Conservation (phyloP, 306 rosid genomes). For the Carpinus fangiana region DNA sequence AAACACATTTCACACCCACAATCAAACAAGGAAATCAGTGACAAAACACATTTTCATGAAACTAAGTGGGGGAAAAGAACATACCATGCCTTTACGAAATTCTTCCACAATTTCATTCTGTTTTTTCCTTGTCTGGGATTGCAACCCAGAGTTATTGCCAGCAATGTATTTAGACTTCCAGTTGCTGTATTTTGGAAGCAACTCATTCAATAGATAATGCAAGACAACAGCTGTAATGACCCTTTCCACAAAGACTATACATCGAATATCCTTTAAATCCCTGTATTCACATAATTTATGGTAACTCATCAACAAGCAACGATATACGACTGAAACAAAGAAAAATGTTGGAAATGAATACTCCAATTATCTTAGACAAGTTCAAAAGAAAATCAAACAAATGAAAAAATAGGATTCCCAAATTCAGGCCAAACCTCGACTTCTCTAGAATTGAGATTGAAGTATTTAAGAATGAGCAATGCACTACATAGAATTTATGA, state of each 20-base stretch:
- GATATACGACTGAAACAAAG: too few relatives aligned
- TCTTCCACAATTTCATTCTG: conserved; percentile 81
- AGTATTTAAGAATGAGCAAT: background rate
- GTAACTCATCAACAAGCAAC: conserved; percentile 11
- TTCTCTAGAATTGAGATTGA: background rate
- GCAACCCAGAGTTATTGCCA: conserved; percentile 48
- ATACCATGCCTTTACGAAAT: conserved; percentile 77
- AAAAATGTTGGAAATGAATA: background rate
- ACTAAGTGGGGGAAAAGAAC: conserved; percentile 13
- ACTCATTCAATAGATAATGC: conserved; percentile 45
- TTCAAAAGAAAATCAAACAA: background rate
- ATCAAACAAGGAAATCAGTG: conserved; percentile 16
- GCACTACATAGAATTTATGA: background rate
- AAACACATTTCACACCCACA: conserved; percentile 13
- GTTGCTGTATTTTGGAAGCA: conserved; percentile 59
- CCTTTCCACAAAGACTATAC: conserved; percentile 86
- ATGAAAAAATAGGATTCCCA: background rate
- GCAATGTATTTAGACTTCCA: conserved; percentile 85
- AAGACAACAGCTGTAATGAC: conserved; percentile 70
- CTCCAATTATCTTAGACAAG: background rate
- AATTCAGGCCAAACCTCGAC: background rate
- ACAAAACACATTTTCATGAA: conserved; percentile 9
- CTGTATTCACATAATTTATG: conserved; percentile 30
- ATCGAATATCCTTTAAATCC: conserved; percentile 61
- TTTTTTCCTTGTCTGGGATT: conserved; percentile 53